Base-by-base conservation (phyloP, 1,284 basidiomycete genomes). In the Ustilago tritici region DNA sequence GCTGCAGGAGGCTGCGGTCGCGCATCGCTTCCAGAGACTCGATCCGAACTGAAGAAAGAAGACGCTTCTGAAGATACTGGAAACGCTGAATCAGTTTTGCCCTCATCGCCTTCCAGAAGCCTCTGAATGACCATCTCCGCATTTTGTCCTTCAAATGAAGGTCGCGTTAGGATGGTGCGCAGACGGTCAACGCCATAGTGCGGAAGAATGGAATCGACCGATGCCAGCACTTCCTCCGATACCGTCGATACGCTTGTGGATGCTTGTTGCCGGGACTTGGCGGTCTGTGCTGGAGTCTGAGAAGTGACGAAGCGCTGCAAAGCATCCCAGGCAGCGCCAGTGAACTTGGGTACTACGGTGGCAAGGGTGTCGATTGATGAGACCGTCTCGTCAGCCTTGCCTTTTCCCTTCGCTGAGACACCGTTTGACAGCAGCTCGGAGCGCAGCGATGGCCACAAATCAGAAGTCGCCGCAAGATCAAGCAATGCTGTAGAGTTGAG, bases 61-160 rank as follows among this genome's bases (percentile, higher is more conserved):
- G 32, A 19, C 14, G 41, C 6, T 9, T 49, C 56, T 7, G 46
- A 38, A 17, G 50, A 17, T 1, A 36, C 31, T 28, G 43, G 11
- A n/a, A 56, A 9, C 2, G 62, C 31, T 5, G 58, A 10, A 7
- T 70, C 57, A 4, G 47, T 17, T 12, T 66, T 69, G 17, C 70
- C 73, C 28, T 73, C 70, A 32, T 73, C 73, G 17, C 70, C 77
- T 46, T 79, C 77, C 11, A 79, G 65, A 23, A 79, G 59, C 40
- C 70, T 57, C 43, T 79, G 73, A 32, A 79, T 73, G 34, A 73
- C 61, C 56, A 65, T 65, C 31, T 79, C 77, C 32, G 65, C 61
- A 12, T 58, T 50, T 49, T 73, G 73, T 0, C 66, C 73, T 14
- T n/a, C 61, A n/a, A 76, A 79, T 5, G 73, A 67, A 14, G 69